These are phyloP conservation scores for Coleophoma eucalyptorum DNA, from an alignment of 2,329 filamentous ascomycete genomes.

Conservation along the genomic window DNA sequence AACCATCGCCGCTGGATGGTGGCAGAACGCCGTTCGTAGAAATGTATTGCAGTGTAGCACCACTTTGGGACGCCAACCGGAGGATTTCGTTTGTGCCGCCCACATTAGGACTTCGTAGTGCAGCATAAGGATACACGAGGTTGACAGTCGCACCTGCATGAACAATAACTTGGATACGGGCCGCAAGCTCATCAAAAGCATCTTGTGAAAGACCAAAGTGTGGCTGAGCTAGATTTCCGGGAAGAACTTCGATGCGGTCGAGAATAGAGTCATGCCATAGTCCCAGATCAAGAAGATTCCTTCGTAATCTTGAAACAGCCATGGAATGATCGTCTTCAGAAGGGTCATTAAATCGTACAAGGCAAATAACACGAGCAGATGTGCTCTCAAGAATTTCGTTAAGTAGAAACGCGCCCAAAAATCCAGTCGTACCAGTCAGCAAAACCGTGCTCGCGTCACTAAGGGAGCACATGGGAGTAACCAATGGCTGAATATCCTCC, in stretches of 20 bases:
- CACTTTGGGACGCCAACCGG: conserved; percentile 62
- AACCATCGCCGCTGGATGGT: conserved; percentile 59
- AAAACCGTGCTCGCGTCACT: conserved; percentile 57
- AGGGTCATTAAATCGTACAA: conserved; percentile 73
- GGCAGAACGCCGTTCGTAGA: conserved; percentile 80
- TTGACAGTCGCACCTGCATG: conserved; percentile 78
- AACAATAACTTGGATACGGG: conserved; percentile 67
- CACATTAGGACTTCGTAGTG: conserved; percentile 70
- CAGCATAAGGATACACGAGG: conserved; percentile 77
- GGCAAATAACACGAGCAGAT: conserved; percentile 53
- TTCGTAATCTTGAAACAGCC: conserved; percentile 68
- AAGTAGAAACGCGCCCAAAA: conserved; percentile 78
- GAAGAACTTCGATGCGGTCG: conserved; percentile 72
- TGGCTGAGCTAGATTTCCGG: conserved; percentile 67
- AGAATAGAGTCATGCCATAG: conserved; percentile 75
- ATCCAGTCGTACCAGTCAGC: conserved; percentile 84
- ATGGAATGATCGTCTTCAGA: conserved; percentile 59
- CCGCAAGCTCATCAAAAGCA: conserved; percentile 60
- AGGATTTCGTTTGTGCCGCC: conserved; percentile 75
- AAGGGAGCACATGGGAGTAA: conserved; percentile 33
- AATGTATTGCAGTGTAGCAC: conserved; percentile 72
- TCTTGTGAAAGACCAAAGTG: conserved; percentile 65
- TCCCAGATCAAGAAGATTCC: conserved; percentile 73
- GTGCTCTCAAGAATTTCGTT: conserved; percentile 65
- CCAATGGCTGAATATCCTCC: conserved; percentile 59